Conservation (phyloP, 2,329 filamentous ascomycete species). For the Arthrobotrys musiformis region DNA sequence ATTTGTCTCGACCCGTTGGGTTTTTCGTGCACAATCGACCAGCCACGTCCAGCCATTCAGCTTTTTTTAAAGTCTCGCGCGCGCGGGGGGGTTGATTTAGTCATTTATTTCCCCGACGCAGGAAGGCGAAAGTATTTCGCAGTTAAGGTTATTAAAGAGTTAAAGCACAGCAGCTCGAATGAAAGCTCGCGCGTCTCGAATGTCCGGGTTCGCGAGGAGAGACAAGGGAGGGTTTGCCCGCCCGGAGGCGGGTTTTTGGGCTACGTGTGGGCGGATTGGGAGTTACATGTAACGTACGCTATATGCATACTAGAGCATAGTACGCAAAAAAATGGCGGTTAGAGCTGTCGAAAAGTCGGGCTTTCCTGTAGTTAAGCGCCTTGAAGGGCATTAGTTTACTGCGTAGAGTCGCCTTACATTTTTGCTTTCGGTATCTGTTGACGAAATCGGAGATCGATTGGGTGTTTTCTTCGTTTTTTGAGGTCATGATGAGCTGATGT, state of each 20-base stretch:
- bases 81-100: conserved; percentile 19
- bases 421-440: background rate
- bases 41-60: conserved; percentile 18
- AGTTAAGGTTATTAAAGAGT: background rate
- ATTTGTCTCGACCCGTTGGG: background rate
- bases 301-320: too few species aligned
- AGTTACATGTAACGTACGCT: too few species aligned
- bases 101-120: conserved; percentile 19
- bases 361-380: conserved; percentile 3
- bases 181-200: conserved; percentile 17
- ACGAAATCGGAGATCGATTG: conserved; percentile 14
- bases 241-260: conserved; percentile 27
- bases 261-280: too few species aligned
- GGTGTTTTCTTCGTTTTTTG: background rate
- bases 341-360: conserved; percentile 2
- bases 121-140: conserved; percentile 8
- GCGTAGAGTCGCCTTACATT: background rate
- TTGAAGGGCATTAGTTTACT: conserved; percentile 9
- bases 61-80: conserved; percentile 30
- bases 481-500: background rate
- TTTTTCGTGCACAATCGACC: background rate
- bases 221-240: conserved; percentile 14
- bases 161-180: conserved; percentile 13
- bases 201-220: conserved; percentile 33
- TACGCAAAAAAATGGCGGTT: conserved; percentile 31